Percentiles rank a stretch among this genome's conserved stretches.
Conservation (phyloP, 345 rosid species). For the Eutrema japonicum region DNA sequence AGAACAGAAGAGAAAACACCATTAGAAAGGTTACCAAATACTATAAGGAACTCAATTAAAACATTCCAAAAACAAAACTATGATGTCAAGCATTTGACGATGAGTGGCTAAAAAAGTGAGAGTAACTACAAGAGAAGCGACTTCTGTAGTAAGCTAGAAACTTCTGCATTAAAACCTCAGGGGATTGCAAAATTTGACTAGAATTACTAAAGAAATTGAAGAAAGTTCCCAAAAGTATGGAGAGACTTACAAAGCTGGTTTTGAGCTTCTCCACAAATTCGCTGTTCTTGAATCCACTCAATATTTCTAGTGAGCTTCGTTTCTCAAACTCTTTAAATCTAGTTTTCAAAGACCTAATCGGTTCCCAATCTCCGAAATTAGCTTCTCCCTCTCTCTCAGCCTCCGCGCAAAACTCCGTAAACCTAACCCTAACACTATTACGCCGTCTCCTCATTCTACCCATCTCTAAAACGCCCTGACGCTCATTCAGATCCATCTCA, state of each 20-base stretch:
- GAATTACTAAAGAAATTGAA: not conserved
- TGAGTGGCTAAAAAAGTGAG: slow-evolving; percentile 11
- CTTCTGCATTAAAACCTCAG: slow-evolving; percentile 3
- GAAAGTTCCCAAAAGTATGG: not conserved
- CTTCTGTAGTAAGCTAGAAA: slow-evolving; percentile 2
- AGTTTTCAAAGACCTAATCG: slow-evolving; percentile 71
- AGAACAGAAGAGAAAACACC: slow-evolving; percentile 26
- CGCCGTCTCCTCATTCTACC: slow-evolving; percentile 56
- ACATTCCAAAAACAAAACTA: not conserved
- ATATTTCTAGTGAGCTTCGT: slow-evolving; percentile 64
- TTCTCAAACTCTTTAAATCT: slow-evolving; percentile 82
- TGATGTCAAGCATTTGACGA: slow-evolving; percentile 8
- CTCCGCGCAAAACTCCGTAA: slow-evolving; percentile 60
- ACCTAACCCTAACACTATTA: slow-evolving; percentile 51
- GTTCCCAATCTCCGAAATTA: slow-evolving; percentile 73
- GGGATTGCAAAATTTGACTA: not conserved
- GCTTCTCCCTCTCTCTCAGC: slow-evolving; percentile 45
- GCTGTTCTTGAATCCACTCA: slow-evolving; percentile 70
- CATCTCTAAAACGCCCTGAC: slow-evolving; percentile 51
- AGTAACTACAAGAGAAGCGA: slow-evolving; percentile 5
- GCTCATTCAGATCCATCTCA: slow-evolving; percentile 53
- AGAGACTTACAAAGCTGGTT: slow-evolving; percentile 73
- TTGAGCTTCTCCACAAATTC: slow-evolving; percentile 88
- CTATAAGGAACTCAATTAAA: slow-evolving; percentile 12
- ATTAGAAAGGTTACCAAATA: slow-evolving; percentile 19